phyloP scores from a whole-genome alignment of 495 filamentous ascomycete species.

The Xylaria venustula region DNA sequence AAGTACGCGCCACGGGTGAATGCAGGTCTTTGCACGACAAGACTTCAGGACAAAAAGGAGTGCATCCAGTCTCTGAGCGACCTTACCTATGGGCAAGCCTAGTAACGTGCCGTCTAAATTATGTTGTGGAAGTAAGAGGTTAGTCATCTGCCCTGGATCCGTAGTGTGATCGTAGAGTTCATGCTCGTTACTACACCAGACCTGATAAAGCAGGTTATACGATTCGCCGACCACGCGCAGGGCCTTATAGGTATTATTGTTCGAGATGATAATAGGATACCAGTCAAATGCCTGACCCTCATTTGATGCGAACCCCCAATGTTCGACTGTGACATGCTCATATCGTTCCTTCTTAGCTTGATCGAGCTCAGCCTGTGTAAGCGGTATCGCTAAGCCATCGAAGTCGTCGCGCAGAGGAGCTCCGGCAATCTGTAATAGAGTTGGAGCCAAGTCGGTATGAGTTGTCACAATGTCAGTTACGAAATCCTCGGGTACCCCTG shows the following conservation, averaged over 20 bases:
- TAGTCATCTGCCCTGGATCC: conserved; percentile 60
- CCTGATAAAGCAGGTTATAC: conserved; percentile 62
- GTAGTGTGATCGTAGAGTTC: conserved; percentile 64
- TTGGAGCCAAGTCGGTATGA: conserved; percentile 69
- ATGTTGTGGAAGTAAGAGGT: conserved; percentile 47
- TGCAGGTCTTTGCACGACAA: conserved; percentile 57
- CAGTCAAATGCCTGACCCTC: conserved; percentile 46
- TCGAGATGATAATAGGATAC: conserved; percentile 29
- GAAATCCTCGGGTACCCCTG: conserved; percentile 47
- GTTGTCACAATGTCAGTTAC: conserved; percentile 59
- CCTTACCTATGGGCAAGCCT: conserved; percentile 43
- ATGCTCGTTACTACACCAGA: conserved; percentile 65
- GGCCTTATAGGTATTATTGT: conserved; percentile 68
- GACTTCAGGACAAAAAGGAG: conserved; percentile 65
- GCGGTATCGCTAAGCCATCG: conserved; percentile 58
- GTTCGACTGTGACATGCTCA: conserved; percentile 68
- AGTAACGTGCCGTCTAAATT: conserved; percentile 28
- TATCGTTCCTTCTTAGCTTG: conserved; percentile 38
- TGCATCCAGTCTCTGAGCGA: conserved; percentile 55
- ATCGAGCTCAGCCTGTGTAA: conserved; percentile 32
- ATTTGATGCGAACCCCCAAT: conserved; percentile 54
- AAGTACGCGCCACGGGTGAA: conserved; percentile 57
- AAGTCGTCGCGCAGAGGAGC: conserved; percentile 52
- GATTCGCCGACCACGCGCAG: conserved; percentile 52
- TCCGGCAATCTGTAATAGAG: conserved; percentile 56